phyloP scores from a whole-genome alignment of 1,284 basidiomycete genomes.

The Tetrapyrgos nigripes region DNA sequence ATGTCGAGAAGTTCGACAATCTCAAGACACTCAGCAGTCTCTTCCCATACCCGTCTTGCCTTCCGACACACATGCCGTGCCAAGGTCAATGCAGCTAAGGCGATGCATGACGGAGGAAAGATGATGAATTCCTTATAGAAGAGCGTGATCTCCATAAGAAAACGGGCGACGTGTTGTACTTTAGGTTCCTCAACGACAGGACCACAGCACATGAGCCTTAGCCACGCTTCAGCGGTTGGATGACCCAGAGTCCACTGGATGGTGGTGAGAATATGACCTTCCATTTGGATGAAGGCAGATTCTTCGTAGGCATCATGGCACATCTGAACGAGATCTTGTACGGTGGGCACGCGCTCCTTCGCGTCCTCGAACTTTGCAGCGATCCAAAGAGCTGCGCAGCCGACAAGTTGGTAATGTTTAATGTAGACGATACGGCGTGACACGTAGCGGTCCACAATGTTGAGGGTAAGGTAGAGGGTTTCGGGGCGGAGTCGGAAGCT shows the following conservation, averaged over 20 bases:
- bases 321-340: conserved; percentile 92
- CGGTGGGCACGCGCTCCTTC: conserved; percentile 96
- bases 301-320: conserved; percentile 97
- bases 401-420: conserved; percentile 99
- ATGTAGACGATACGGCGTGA: conserved; percentile 98
- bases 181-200: conserved; percentile 82
- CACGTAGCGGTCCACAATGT: conserved; percentile 99
- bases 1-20: conserved; percentile 88
- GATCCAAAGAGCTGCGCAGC: conserved; percentile 98
- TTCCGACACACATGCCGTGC: conserved; percentile 89
- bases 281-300: conserved; percentile 96
- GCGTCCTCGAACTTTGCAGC: conserved; percentile 99
- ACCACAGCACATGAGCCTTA: conserved; percentile 81
- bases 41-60: conserved; percentile 77
- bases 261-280: conserved; percentile 95
- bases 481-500: conserved; percentile 96
- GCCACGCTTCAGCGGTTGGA: conserved; percentile 97
- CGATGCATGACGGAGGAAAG: conserved; percentile 86
- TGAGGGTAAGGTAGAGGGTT: conserved; percentile 97
- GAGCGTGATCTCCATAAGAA: conserved; percentile 97
- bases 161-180: conserved; percentile 94
- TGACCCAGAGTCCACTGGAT: conserved; percentile 98
- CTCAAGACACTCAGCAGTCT: conserved; percentile 78
- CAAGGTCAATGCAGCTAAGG: conserved; percentile 86
- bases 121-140: conserved; percentile 97